Percentiles rank a stretch among this genome's conserved stretches.
Evolutionary conservation across 495 filamentous ascomycete species (phyloP).

Genomic region (Podospora tetraspora): DNA sequence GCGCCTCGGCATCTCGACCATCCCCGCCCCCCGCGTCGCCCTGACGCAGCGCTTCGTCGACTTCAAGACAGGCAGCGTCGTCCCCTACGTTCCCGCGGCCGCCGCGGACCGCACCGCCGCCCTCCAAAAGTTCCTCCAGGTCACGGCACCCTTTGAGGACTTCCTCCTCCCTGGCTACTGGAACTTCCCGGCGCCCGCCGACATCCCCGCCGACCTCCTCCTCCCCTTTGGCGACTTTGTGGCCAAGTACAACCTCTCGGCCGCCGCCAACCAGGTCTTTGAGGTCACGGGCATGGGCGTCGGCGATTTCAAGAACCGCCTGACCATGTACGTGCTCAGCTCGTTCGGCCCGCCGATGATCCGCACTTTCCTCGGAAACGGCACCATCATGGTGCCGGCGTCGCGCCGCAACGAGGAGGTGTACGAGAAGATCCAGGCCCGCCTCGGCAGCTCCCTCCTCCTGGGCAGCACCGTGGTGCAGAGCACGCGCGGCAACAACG

Average conservation of each 20-base stretch:
- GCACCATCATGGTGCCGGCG: conserved; percentile 25
- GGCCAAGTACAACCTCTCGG: conserved; percentile 30
- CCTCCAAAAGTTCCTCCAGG: conserved; percentile 33
- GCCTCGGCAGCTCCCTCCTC: conserved; percentile 34
- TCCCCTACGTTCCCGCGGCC: conserved; percentile 18
- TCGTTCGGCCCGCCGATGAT: conserved; percentile 39
- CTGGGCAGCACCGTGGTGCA: conserved; percentile 33
- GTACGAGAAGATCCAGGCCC: conserved; percentile 33
- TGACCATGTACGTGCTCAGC: conserved; percentile 39
- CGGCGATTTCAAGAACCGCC: conserved; percentile 29
- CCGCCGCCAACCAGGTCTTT: conserved; percentile 28
- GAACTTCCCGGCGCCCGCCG: conserved; percentile 34
- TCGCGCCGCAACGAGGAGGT: conserved; percentile 38
- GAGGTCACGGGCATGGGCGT: conserved; percentile 40
- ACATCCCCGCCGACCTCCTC: conserved; percentile 45
- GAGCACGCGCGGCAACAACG: conserved; percentile 23
- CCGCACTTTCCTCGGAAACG: conserved; percentile 29
- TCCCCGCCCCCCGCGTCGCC: conserved; percentile 12
- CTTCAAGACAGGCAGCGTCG: conserved; percentile 34
- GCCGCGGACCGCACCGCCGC: conserved; percentile 26
- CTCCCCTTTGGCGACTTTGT: conserved; percentile 44
- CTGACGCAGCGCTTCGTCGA: conserved; percentile 35
- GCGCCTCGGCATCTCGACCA: conserved; percentile 34
- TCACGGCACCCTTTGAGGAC: conserved; percentile 34
- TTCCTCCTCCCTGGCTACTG: conserved; percentile 37